phyloP scores from a whole-genome alignment of 1,139 yeast genomes.

The Sugiyamaella paludigena region DNA sequence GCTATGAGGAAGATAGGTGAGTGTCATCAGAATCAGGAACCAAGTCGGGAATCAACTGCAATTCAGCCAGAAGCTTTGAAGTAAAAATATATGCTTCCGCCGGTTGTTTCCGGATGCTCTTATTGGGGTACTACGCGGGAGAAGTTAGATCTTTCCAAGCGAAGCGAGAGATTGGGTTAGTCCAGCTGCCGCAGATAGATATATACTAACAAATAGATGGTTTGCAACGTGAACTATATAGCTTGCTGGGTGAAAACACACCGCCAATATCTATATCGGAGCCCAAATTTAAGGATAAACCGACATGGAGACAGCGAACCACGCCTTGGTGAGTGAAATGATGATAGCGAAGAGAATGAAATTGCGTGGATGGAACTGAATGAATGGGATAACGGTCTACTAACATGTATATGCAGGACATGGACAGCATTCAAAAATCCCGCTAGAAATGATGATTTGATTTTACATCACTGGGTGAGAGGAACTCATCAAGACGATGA shows the following conservation, averaged over 20 bases:
- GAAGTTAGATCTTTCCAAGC: too few species aligned
- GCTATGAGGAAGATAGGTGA: constrained; percentile 22
- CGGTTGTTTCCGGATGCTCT: not conserved
- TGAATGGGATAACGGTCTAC: not conserved
- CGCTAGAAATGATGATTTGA: constrained; percentile 49
- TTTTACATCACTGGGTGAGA: constrained; percentile 81
- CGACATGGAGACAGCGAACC: constrained; percentile 59
- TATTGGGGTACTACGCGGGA: too few species aligned
- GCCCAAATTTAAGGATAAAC: constrained; percentile 61
- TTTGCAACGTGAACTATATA: constrained; percentile 86
- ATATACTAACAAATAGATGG: constrained; percentile 52
- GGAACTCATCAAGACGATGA: constrained; percentile 50
- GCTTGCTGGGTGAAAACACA: constrained; percentile 84
- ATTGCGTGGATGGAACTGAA: not conserved
- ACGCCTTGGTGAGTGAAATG: constrained; percentile 56
- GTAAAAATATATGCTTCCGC: too few species aligned
- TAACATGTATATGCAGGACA: constrained; percentile 40
- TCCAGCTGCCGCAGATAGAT: too few species aligned
- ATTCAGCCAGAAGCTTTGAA: too few species aligned
- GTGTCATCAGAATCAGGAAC: not conserved
- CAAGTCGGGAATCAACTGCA: not conserved
- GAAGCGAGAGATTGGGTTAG: too few species aligned
- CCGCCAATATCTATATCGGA: constrained; percentile 69
- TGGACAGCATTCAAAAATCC: constrained; percentile 58
- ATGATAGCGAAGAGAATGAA: not conserved